These are phyloP conservation scores for Coemansia reversa DNA, from an alignment of 192 early-diverging fungal genomes.

Conservation along the genomic window DNA sequence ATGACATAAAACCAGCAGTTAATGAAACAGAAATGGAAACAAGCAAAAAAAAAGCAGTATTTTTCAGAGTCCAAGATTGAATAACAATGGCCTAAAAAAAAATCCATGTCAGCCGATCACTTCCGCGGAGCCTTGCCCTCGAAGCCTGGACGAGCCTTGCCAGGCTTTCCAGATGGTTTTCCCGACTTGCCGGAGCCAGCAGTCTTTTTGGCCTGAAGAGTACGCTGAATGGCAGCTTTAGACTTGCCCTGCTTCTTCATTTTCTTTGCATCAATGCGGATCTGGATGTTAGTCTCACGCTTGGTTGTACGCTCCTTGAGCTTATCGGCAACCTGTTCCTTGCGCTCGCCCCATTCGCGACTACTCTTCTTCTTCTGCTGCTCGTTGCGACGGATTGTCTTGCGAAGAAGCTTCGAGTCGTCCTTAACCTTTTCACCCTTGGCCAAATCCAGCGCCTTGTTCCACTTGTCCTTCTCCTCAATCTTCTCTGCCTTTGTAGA, in stretches of 20 bases:
- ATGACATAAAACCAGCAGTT: background rate
- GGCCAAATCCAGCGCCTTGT: conserved; percentile 74
- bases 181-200: conserved; percentile 2
- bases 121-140: conserved; percentile 43
- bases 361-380: conserved; percentile 82
- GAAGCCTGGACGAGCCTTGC: conserved; percentile 50
- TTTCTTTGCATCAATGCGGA: conserved; percentile 75
- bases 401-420: conserved; percentile 85
- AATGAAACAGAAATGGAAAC: background rate
- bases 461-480: conserved; percentile 80
- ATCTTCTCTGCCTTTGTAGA: conserved; percentile 66
- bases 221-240: conserved; percentile 60
- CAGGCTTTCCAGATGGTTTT: conserved; percentile 1
- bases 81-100: background rate
- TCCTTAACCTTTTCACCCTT: conserved; percentile 92
- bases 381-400: conserved; percentile 83
- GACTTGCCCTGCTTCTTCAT: conserved; percentile 66
- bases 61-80: background rate
- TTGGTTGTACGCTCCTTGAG: conserved; percentile 73
- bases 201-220: conserved; percentile 28
- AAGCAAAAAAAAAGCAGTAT: background rate
- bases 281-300: conserved; percentile 83
- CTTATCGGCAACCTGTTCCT: conserved; percentile 60
- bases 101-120: conserved; percentile 6
- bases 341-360: conserved; percentile 80